Evolutionary conservation across 305 asterid species (phyloP), one percentile per base, ranked within the genome.

Genomic region (Fraxinus xanthoxyloides): DNA sequence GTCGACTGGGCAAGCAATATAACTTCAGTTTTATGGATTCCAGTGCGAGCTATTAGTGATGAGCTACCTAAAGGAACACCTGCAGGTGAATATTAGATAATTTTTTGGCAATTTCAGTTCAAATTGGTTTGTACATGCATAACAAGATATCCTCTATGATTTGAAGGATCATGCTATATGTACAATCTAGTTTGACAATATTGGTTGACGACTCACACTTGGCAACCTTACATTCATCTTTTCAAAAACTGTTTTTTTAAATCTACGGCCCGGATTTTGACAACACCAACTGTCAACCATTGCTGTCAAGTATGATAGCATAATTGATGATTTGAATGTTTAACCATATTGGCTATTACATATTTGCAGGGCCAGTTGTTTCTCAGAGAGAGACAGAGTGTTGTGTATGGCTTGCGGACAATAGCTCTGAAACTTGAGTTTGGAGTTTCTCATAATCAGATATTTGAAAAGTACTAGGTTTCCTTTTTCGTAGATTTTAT

Each of bases 381-480:
- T 86, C 93, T 15, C 96, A 90, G 87, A 89, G 97, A 90, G 87
- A 89, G 97, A 85, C 98, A 84, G 85, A 94, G 95, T 90, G 24
- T 93, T 72, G 98, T 94, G 84, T 98, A 94, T 84, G 99, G 98
- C 74, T 86, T 96, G 88, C 91, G 98, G 87, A 96, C 98, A 17
- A 88, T 94, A 82, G 99, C 99, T 83, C 90, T 96, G 79, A 94
- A 90, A 90, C 98, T 96, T 81, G 98, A 96, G 84, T 96, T 96
- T 84, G 99, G 99, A 84, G 92, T 91, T 78, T 94, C 98, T 10
- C 97, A 88, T 83, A 94, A 93, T 91, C 99, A 94, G 87, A 91
- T 89, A 88, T 96, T 93, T 86, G 98, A 94, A 83, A 96, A 90
- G 99, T 89, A 90, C 83, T 17, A 34, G 28, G 12, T 74, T 82